Evolutionary conservation across 345 rosid genomes (phyloP), one percentile per base, ranked within the genome.

Genomic region (Lumnitzera littorea): DNA sequence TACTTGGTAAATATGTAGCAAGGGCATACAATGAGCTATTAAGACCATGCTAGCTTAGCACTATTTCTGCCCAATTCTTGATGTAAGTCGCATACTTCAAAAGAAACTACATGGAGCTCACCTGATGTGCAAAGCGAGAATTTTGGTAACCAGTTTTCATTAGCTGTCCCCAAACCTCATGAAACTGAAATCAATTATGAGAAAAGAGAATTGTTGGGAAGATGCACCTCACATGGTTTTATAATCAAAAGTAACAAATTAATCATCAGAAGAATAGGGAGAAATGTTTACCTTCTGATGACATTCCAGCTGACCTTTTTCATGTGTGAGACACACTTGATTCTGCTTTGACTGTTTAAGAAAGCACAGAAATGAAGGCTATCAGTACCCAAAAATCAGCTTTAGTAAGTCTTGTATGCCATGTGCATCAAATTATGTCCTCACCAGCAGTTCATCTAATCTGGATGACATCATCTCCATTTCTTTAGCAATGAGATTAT

Each of bases 71-170:
- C 7, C 43, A 36, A 5, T 7, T 36, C 10, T 36, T 36, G 43
- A 36, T 29, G 36, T 29, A 36, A 36, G 43, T 36, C 11, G 7
- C 10, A 36, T 36, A 36, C 43, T 36, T 36, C 43, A 9, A 36
- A 36, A 36, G 43, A 36, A 36, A 36, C 43, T 36, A 9, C 43
- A 5, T 36, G 7, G 55, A 52, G 2, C 56, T 61, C 62, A 83
- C 95, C 88, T 87, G 97, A 77, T 87, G 97, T 23, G 97, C 95
- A 62, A 87, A 90, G 52, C 91, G 85, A 29, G 95, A 90, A 70
- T 89, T 87, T 58, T 87, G 95, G 73, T 82, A 90, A 23, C 95
- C 97, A 1, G 97, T 87, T 82, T 87, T 90, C 95, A 90, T 80
- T 47, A 90, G 83, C 29, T 90, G 97, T 17, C 97, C 97, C 97